phyloP scores from a whole-genome alignment of 2,329 filamentous ascomycete species.

The Rutstroemia sp. region DNA sequence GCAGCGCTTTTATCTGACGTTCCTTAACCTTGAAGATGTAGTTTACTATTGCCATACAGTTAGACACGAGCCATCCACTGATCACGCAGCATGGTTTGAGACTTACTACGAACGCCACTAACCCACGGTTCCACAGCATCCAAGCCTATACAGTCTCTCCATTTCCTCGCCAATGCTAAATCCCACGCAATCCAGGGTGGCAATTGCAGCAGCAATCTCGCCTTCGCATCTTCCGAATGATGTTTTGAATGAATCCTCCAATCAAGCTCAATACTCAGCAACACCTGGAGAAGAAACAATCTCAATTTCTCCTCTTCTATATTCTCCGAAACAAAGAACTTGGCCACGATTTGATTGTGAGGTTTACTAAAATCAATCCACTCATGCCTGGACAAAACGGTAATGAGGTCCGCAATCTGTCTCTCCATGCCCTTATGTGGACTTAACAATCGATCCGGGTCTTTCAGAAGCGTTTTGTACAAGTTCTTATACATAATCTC shows the following conservation, averaged over 20 bases:
- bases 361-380: conserved; percentile 69
- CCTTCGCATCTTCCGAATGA: conserved; percentile 56
- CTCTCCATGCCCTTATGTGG: conserved; percentile 59
- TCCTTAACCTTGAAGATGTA: conserved; percentile 59
- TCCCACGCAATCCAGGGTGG: conserved; percentile 67
- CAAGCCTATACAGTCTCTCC: conserved; percentile 63
- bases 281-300: conserved; percentile 69
- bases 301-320: conserved; percentile 48
- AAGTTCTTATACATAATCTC: conserved; percentile 54
- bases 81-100: no score
- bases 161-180: conserved; percentile 64
- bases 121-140: conserved; percentile 41
- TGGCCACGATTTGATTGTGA: conserved; percentile 66
- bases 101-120: conserved; percentile 31
- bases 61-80: conserved; percentile 4
- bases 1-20: conserved; percentile 61
- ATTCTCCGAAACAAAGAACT: conserved; percentile 44
- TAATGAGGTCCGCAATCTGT: conserved; percentile 66
- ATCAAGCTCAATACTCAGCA: conserved; percentile 66
- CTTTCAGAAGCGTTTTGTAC: conserved; percentile 61
- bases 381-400: conserved; percentile 57
- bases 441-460: conserved; percentile 53
- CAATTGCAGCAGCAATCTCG: conserved; percentile 55
- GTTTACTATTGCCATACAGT: conserved; percentile 31
- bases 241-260: conserved; percentile 57